Evolutionary conservation across 306 rosid species (phyloP), one percentile per base, ranked within the genome.

Genomic region (Prosopis cineraria): DNA sequence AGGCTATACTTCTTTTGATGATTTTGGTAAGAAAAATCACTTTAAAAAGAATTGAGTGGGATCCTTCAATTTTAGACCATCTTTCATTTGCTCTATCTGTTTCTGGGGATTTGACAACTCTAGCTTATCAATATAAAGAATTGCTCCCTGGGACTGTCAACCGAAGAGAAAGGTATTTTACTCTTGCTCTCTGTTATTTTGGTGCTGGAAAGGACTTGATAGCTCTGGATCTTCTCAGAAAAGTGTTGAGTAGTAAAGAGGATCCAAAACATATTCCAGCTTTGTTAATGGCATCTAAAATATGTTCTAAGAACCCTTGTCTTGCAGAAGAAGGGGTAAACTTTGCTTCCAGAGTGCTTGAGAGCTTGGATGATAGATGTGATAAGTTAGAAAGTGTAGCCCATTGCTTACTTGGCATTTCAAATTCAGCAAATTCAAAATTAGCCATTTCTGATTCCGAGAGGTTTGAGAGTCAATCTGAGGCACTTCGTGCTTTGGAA

Each of bases 11-110:
- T 74, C 85, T 96, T 76, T 81, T 96, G 37, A 90, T 93, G 93
- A 91, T 96, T 78, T 87, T 96, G 77, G 78, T 88, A 45, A 93
- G 91, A 81, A 90, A 90, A 81, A 68, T 79, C 19, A 58, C 84
- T 79, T 84, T 88, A 6, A 86, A 80, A 56, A 89, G 81, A 90
- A 91, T 93, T 83, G 83, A 88, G 74, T 90, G 94, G 99, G 99
- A 96, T 87, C 97, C 96, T 30, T 96, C 98, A 79, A 91, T 93
- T 83, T 73, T 96, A 85, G 97, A 96, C 77, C 98, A 93, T 80
- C 99, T 96, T 72, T 86, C 97, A 27, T 96, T 88, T 88, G 96
- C 98, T 69, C 73, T 93, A 31, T 87, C 97, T 41, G 83, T 96
- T 80, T 85, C 99, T 44, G 99, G 97, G 65, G 89, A 90, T 81